Base-by-base conservation (phyloP, 306 rosid genomes). In the Quercus bicolor region DNA sequence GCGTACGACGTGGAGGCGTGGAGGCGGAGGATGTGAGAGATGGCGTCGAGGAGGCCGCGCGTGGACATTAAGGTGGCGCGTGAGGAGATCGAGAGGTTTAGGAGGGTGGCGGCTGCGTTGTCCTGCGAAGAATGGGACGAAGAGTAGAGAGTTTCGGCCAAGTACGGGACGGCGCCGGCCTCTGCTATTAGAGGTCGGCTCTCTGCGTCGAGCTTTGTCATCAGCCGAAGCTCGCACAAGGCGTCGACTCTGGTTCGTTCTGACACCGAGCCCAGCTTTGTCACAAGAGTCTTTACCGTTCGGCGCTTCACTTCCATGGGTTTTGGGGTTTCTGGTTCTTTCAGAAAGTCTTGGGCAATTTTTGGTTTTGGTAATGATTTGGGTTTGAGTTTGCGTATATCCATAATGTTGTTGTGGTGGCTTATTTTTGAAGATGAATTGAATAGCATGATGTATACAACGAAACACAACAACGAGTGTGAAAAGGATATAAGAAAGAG, bases 81-180 rank as follows among this genome's bases (percentile, higher is more conserved):
- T 29, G 77, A 79, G 52, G 97, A 78, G 43, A 95, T 95, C 0
- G 99, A 95, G 70, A 95, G 85, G 83, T 95, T 95, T 40, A 95
- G 88, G 12, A 95, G 91, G 0, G 98, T 87, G 11, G 98, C 97
- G 3, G 99, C 90, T 48, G 99, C 99, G 91, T 93, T 87, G 6
- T 92, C 97, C 56, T 95, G 99, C 1, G 89, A 70, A 37, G 72
- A 51, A 80, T 83, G 89, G 0, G 98, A 87, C 10, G 91, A 70
- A 1, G 97, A 85, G n/a, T 83, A 90, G 21, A 95, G 97, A 19
- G 91, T 80, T 53, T 95, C 98, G 0, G 94, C 84, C 1, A 95
- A 75, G 70, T 78, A 95, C 0, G 99, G 97, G 16, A 95, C 85
- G 0, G 98, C 96, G 1, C 91, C 96, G 4, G 91, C 82, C 11